These are phyloP conservation scores for Blastobotrys chiropterorum DNA, from an alignment of 805 yeast genomes.

Conservation along the genomic window DNA sequence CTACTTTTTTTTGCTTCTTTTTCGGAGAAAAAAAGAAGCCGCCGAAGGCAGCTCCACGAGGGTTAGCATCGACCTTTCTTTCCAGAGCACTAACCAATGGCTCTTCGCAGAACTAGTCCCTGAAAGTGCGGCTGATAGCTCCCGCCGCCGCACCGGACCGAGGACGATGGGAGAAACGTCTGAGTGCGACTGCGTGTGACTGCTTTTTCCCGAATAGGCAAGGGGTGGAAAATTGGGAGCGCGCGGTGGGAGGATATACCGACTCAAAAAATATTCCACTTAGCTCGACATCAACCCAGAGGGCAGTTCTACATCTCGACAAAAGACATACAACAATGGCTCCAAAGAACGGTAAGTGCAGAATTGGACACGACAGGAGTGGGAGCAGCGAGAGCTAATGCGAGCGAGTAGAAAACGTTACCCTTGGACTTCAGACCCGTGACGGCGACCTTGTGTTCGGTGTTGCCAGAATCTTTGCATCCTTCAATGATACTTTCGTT, in stretches of 20 bases:
- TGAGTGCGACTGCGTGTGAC: no score
- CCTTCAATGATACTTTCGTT: constrained; percentile 99
- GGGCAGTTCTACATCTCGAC: not conserved
- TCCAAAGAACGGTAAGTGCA: constrained; percentile 24
- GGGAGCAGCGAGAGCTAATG: no score
- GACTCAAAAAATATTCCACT: not conserved
- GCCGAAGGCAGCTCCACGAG: not conserved
- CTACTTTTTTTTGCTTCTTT: not conserved
- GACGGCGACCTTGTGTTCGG: constrained; percentile 99
- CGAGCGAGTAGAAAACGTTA: constrained; percentile 37
- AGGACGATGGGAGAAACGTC: no score
- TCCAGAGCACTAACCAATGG: no score
- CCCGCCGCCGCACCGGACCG: no score
- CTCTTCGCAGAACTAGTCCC: no score
- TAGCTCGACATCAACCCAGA: not conserved
- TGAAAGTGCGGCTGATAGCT: no score
- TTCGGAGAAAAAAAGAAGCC: not conserved
- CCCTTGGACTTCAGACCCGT: constrained; percentile 81
- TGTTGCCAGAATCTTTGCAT: constrained; percentile 99
- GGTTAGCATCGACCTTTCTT: no score
- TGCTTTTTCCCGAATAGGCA: not conserved
- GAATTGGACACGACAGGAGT: no score
- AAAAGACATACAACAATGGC: constrained; percentile 17
- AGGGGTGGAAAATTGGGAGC: not conserved
- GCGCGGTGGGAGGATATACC: not conserved